Conservation (phyloP, 1,139 yeast genomes). For the Groenewaldozyma auringiensis region DNA sequence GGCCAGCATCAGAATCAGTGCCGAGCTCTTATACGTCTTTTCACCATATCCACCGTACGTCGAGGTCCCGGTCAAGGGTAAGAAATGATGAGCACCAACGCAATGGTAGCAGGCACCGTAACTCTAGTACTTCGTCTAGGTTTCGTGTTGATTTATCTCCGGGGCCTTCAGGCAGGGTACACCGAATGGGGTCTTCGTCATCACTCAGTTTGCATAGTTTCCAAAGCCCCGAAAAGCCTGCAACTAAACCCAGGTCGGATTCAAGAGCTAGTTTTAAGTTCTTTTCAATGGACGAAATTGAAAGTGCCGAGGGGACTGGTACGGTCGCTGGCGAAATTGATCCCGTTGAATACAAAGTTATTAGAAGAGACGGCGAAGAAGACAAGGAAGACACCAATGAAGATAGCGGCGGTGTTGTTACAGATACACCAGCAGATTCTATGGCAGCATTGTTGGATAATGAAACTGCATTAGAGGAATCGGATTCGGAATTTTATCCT, state of each 20-base stretch:
- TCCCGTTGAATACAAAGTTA: constrained; percentile 33
- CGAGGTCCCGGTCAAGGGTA: constrained; percentile 27
- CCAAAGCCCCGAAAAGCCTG: constrained; percentile 3
- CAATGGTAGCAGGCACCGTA: not conserved
- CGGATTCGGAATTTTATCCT: constrained; percentile 5
- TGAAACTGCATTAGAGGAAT: constrained; percentile 10
- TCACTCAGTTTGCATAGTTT: constrained; percentile 6
- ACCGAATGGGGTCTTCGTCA: constrained; percentile 4
- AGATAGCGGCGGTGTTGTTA: not conserved
- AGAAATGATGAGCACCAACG: constrained; percentile 4
- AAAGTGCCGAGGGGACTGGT: constrained; percentile 74
- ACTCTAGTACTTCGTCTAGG: constrained; percentile 1
- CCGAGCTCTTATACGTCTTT: constrained; percentile 88
- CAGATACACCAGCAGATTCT: too few relatives aligned
- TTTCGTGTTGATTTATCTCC: constrained; percentile 1
- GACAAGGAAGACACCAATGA: not conserved
- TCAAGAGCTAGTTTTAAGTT: constrained; percentile 50
- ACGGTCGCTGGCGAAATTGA: constrained; percentile 61
- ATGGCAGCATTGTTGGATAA: too few relatives aligned
- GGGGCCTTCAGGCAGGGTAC: not conserved
- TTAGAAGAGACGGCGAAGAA: constrained; percentile 21
- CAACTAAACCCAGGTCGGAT: constrained; percentile 20
- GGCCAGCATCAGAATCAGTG: constrained; percentile 81
- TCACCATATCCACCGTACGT: constrained; percentile 57
- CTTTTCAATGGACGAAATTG: constrained; percentile 76